Percentiles rank a stretch among this genome's conserved stretches.
Evolutionary conservation across 805 yeast species (phyloP).

Genomic region (Priceomyces medius): DNA sequence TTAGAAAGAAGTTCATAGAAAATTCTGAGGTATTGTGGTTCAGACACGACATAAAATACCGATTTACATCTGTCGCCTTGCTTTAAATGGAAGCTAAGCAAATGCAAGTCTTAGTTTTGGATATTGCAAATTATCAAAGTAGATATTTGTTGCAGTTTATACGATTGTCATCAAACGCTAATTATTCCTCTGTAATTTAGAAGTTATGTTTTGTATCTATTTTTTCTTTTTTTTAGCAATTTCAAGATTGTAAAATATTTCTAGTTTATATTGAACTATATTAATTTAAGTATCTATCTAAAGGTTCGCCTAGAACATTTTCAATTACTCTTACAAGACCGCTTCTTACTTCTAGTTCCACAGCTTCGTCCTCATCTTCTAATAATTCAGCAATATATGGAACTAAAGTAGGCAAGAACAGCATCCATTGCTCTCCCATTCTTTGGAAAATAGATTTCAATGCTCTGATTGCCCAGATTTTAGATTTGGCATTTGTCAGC

Average conservation of each 20-base stretch:
- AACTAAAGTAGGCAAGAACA: conserved; percentile 87
- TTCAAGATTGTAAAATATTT: too few species aligned
- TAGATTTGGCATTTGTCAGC: conserved; percentile 62
- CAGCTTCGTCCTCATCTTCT: conserved; percentile 92
- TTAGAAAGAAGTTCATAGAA: conserved; percentile 2
- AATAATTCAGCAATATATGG: conserved; percentile 93
- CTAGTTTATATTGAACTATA: not conserved
- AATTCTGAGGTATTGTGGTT: conserved; percentile 1
- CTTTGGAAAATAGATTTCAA: conserved; percentile 81
- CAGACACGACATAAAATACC: not conserved
- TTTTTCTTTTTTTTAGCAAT: too few species aligned
- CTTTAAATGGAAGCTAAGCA: not conserved
- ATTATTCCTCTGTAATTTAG: too few species aligned
- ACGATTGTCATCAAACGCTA: not conserved
- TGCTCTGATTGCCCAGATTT: conserved; percentile 78
- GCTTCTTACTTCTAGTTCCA: conserved; percentile 85
- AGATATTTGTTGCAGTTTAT: not conserved
- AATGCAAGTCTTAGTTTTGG: not conserved
- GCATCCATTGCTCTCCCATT: conserved; percentile 93
- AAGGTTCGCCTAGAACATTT: conserved; percentile 89
- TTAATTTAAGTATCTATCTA: conserved; percentile 72
- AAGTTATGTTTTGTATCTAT: too few species aligned
- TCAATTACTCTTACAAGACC: conserved; percentile 91
- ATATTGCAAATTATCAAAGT: not conserved
- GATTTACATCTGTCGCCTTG: not conserved